Percentiles rank a stretch among this genome's conserved stretches.
Evolutionary conservation across 495 filamentous ascomycete genomes (phyloP).

Genomic region (Penicillium silybi): DNA sequence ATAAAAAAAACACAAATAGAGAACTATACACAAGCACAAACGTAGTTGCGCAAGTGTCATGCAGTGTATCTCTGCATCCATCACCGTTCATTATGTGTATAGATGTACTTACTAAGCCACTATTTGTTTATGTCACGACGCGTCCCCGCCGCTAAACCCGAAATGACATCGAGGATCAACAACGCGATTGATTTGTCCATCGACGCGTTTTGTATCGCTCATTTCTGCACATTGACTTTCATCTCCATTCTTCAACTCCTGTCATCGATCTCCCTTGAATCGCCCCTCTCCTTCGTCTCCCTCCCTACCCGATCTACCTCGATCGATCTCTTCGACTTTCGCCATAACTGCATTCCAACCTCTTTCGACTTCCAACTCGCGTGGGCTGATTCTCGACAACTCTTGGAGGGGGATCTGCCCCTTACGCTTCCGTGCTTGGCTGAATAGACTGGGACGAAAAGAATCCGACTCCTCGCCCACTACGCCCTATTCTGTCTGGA

Average conservation of each 20-base stretch:
- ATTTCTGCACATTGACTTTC: slow-evolving; percentile 14
- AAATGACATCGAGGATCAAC: slow-evolving; percentile 25
- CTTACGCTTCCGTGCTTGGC: slow-evolving; percentile 22
- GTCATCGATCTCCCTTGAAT: slow-evolving; percentile 3
- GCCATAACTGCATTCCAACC: slow-evolving; percentile 3
- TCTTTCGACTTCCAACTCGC: slow-evolving; percentile 11
- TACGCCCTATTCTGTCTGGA: background rate
- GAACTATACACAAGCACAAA: background rate
- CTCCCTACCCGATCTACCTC: background rate
- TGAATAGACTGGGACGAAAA: slow-evolving; percentile 13
- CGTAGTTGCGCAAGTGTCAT: background rate
- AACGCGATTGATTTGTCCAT: no score
- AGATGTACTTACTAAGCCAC: background rate
- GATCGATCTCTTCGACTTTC: background rate
- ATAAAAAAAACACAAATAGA: background rate
- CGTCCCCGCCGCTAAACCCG: slow-evolving; percentile 26
- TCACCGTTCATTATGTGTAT: no score
- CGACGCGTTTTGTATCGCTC: no score
- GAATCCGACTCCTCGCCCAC: background rate
- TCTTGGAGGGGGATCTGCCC: slow-evolving; percentile 21
- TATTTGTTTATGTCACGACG: slow-evolving; percentile 33
- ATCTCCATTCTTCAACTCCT: slow-evolving; percentile 5
- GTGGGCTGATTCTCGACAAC: slow-evolving; percentile 18
- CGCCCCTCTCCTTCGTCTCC: background rate
- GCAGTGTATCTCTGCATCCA: background rate